A percentile compares a stretch with the other conserved stretches of the same genome.
These are phyloP conservation scores for Mortierella sp. DNA, from an alignment of 371 early-diverging fungal genomes.

Conservation along the genomic window DNA sequence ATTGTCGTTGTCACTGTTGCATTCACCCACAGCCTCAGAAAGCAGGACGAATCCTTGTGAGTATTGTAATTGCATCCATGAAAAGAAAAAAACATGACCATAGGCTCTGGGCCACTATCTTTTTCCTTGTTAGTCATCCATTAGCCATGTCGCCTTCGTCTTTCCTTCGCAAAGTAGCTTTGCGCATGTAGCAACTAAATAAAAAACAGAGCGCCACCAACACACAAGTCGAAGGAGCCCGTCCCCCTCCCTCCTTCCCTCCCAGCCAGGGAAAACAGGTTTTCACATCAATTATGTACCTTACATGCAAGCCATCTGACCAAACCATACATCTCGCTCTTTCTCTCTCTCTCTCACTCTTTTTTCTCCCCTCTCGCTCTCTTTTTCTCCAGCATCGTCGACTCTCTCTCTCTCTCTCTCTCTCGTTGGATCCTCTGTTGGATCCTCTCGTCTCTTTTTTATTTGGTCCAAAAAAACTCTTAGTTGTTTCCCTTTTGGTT, in stretches of 20 bases:
- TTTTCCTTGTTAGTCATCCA: background rate
- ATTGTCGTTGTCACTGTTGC: background rate
- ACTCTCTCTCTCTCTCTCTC: background rate
- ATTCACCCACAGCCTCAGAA: background rate
- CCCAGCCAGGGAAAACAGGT: constrained; percentile 9
- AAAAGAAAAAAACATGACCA: too few relatives aligned
- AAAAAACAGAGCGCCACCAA: background rate
- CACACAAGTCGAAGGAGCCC: background rate
- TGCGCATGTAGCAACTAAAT: background rate
- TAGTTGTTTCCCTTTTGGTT: background rate
- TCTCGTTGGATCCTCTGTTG: background rate
- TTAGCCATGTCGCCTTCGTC: background rate
- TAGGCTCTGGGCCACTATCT: background rate
- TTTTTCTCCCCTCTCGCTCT: too few relatives aligned
- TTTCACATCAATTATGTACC: background rate
- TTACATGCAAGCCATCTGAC: background rate
- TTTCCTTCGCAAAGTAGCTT: background rate
- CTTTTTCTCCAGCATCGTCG: background rate
- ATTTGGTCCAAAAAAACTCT: background rate
- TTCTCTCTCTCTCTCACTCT: too few relatives aligned
- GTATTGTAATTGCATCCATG: too few relatives aligned
- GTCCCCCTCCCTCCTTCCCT: background rate
- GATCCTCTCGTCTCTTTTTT: background rate
- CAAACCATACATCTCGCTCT: background rate
- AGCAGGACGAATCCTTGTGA: background rate